Conservation (phyloP, 768 basidiomycete species). For the Omphalotus guepiniiformis region DNA sequence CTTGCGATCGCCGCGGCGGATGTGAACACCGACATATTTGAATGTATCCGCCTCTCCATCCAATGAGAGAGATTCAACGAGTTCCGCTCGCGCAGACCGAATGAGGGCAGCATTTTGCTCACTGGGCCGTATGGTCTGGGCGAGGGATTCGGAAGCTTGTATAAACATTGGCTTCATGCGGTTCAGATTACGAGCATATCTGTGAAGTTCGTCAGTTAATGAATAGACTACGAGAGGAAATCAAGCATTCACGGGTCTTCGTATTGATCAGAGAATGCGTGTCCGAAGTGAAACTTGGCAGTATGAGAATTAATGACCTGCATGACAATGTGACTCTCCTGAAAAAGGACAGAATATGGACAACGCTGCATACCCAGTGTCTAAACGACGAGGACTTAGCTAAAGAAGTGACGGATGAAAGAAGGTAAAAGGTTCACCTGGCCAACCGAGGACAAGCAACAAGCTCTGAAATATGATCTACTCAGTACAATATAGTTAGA, state of each 20-base stretch:
- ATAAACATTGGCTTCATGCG: constrained; percentile 54
- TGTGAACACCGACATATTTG: constrained; percentile 52
- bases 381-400: constrained; percentile 25
- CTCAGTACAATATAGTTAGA: no score
- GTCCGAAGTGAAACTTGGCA: constrained; percentile 59
- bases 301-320: constrained; percentile 63
- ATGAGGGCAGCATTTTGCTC: constrained; percentile 43
- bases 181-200: constrained; percentile 51
- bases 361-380: constrained; percentile 70
- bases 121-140: constrained; percentile 51
- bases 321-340: neutral
- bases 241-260: constrained; percentile 53
- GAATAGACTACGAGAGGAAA: neutral
- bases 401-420: constrained; percentile 11
- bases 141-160: constrained; percentile 42
- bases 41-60: constrained; percentile 4
- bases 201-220: constrained; percentile 16
- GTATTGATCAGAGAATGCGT: constrained; percentile 51
- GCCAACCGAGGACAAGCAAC: constrained; percentile 70
- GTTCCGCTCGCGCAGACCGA: constrained; percentile 41
- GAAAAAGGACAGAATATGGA: neutral
- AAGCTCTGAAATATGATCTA: constrained; percentile 51
- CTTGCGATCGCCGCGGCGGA: constrained; percentile 57
- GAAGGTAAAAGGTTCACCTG: constrained; percentile 36
- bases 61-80: constrained; percentile 22